These are phyloP conservation scores for Petrea volubilis DNA, from an alignment of 257 asterid genomes.

Conservation along the genomic window DNA sequence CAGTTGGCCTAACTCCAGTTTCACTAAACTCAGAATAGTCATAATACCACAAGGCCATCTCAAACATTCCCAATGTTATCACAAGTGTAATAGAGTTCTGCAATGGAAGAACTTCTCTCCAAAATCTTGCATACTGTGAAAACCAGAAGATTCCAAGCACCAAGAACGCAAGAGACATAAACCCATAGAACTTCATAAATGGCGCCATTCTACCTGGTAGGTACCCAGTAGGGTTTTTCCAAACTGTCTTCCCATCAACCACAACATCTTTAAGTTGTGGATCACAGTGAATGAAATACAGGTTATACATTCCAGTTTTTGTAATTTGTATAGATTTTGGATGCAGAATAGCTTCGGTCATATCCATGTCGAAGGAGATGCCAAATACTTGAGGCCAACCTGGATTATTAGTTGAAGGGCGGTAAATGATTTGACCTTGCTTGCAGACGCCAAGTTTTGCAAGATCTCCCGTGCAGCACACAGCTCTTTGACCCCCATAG, in stretches of 20 bases:
- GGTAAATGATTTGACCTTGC: conserved; percentile 78
- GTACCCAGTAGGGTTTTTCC: conserved; percentile 95
- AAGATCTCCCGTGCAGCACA: conserved; percentile 89
- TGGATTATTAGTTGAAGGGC: conserved; percentile 70
- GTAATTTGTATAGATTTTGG: conserved; percentile 72
- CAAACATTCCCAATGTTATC: conserved; percentile 90
- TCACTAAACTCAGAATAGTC: conserved; percentile 90
- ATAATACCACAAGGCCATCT: conserved; percentile 94
- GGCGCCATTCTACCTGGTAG: conserved; percentile 99
- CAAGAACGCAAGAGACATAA: conserved; percentile 86
- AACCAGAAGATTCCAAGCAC: conserved; percentile 91
- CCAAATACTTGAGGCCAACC: conserved; percentile 94
- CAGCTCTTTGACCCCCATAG: conserved; percentile 95
- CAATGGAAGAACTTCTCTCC: conserved; percentile 89
- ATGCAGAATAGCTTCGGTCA: conserved; percentile 48
- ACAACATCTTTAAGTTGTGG: conserved; percentile 65
- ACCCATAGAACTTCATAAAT: conserved; percentile 78
- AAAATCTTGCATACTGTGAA: conserved; percentile 85
- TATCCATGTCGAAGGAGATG: conserved; percentile 60
- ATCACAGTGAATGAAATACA: conserved; percentile 92
- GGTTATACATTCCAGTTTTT: conserved; percentile 91
- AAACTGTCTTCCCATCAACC: conserved; percentile 80
- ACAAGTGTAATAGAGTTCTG: conserved; percentile 92
- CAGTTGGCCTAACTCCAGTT: conserved; percentile 83
- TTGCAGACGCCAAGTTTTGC: conserved; percentile 94